A percentile compares a stretch with the other conserved stretches of the same genome.
phyloP scores from a whole-genome alignment of 345 rosid genomes.

The Aquilaria yunnanensis region DNA sequence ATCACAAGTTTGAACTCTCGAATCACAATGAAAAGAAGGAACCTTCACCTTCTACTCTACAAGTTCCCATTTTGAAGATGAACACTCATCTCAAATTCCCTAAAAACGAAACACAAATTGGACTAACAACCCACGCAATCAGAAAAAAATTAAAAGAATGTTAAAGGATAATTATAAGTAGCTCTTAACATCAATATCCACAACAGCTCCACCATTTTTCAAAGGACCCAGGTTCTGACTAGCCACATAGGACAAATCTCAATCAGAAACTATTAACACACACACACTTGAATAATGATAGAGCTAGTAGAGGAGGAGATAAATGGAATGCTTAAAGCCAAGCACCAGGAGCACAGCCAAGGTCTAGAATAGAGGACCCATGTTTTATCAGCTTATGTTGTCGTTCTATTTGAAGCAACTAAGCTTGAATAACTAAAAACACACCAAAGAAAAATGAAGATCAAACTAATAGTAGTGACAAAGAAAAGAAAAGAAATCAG shows the following conservation, averaged over 20 bases:
- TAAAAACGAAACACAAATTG: background rate
- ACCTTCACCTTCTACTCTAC: constrained; percentile 93
- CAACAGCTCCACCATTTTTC: constrained; percentile 70
- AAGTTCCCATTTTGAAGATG: constrained; percentile 17
- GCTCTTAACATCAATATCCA: constrained; percentile 90
- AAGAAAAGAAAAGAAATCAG: background rate
- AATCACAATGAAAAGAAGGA: constrained; percentile 75
- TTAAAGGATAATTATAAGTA: constrained; percentile 6
- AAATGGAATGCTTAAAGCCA: constrained; percentile 75
- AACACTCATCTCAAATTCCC: background rate
- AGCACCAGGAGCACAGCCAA: constrained; percentile 98
- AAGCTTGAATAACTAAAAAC: constrained; percentile 9
- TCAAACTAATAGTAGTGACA: background rate
- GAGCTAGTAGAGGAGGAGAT: background rate
- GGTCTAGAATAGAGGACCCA: constrained; percentile 88
- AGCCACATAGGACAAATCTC: constrained; percentile 51
- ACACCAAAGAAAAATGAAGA: background rate
- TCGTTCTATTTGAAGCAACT: constrained; percentile 91
- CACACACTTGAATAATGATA: too few relatives aligned
- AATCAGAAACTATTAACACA: background rate
- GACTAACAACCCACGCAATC: background rate
- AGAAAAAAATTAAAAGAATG: background rate
- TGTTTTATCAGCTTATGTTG: constrained; percentile 70
- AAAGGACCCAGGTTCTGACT: constrained; percentile 86
- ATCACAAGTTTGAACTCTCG: constrained; percentile 65